A percentile compares a stretch with the other conserved stretches of the same genome.
Conservation (phyloP, 208 protist genomes). For the Trypanosoma vivax region DNA sequence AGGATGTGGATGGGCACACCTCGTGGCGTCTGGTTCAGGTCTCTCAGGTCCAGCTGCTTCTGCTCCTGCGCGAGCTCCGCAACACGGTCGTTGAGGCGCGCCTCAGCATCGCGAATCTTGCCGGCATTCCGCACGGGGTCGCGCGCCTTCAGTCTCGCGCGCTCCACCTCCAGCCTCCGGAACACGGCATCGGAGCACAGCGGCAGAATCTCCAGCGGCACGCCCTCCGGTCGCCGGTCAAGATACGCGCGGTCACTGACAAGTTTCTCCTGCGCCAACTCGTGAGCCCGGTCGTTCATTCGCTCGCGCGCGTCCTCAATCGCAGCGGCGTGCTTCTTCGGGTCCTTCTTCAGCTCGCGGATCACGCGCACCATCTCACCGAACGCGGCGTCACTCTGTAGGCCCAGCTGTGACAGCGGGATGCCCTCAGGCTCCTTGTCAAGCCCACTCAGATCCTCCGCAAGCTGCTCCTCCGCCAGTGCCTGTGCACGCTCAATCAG, state of each 20-base stretch:
- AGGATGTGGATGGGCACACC: constrained; percentile 50
- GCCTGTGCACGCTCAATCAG: constrained; percentile 38
- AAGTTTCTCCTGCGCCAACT: constrained; percentile 60
- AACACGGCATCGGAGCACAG: constrained; percentile 65
- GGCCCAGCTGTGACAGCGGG: constrained; percentile 39
- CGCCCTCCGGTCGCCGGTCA: constrained; percentile 53
- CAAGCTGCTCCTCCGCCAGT: constrained; percentile 53
- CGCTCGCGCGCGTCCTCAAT: constrained; percentile 30
- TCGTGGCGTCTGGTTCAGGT: constrained; percentile 44
- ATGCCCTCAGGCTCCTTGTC: constrained; percentile 41
- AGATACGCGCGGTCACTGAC: constrained; percentile 55
- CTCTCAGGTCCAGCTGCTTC: constrained; percentile 60
- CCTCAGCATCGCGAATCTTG: constrained; percentile 58
- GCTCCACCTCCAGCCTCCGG: constrained; percentile 59
- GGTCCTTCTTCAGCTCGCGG: constrained; percentile 60
- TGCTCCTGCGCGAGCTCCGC: constrained; percentile 54
- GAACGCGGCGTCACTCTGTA: constrained; percentile 62
- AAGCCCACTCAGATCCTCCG: constrained; percentile 51
- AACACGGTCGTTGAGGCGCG: constrained; percentile 54
- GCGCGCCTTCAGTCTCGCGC: constrained; percentile 49
- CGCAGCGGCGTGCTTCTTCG: constrained; percentile 27
- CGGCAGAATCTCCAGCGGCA: constrained; percentile 58
- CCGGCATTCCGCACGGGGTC: constrained; percentile 45
- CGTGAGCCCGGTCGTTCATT: constrained; percentile 66
- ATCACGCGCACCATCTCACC: constrained; percentile 60